Conservation (phyloP, 495 filamentous ascomycete species). For the Podospora pseudoanserina region DNA sequence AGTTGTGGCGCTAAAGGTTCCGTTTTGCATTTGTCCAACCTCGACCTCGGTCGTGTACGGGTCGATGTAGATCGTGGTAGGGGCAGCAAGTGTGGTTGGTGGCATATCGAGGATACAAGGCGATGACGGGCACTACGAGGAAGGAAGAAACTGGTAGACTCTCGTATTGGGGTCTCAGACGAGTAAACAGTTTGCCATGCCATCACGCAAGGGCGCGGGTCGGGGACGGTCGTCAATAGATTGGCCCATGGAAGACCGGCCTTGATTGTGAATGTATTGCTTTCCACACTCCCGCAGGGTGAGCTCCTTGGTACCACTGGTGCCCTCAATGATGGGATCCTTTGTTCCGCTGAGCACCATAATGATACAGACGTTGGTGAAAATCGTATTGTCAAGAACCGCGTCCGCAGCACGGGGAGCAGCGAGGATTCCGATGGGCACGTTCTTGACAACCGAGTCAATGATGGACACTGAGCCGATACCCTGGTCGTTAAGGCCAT, state of each 20-base stretch:
- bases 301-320: slow-evolving; percentile 46
- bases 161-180: slow-evolving; percentile 61
- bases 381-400: slow-evolving; percentile 45
- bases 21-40: neutral
- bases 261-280: slow-evolving; percentile 45
- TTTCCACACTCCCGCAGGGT: slow-evolving; percentile 62
- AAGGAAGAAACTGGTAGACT: slow-evolving; percentile 43
- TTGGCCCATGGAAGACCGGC: slow-evolving; percentile 40
- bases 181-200: slow-evolving; percentile 47
- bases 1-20: neutral
- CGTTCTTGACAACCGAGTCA: slow-evolving; percentile 62
- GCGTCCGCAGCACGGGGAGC: slow-evolving; percentile 47
- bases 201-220: slow-evolving; percentile 44
- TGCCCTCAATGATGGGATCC: slow-evolving; percentile 44
- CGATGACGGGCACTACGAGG: slow-evolving; percentile 22
- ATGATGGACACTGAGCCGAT: slow-evolving; percentile 69
- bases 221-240: slow-evolving; percentile 40
- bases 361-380: slow-evolving; percentile 28
- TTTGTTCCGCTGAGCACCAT: slow-evolving; percentile 42
- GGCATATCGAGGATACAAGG: neutral
- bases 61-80: neutral
- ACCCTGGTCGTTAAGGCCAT: slow-evolving; percentile 48
- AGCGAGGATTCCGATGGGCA: slow-evolving; percentile 59
- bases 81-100: neutral
- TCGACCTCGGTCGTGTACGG: slow-evolving; percentile 4